phyloP scores from a whole-genome alignment of 345 rosid genomes.

The Zanthoxylum bungeanum region DNA sequence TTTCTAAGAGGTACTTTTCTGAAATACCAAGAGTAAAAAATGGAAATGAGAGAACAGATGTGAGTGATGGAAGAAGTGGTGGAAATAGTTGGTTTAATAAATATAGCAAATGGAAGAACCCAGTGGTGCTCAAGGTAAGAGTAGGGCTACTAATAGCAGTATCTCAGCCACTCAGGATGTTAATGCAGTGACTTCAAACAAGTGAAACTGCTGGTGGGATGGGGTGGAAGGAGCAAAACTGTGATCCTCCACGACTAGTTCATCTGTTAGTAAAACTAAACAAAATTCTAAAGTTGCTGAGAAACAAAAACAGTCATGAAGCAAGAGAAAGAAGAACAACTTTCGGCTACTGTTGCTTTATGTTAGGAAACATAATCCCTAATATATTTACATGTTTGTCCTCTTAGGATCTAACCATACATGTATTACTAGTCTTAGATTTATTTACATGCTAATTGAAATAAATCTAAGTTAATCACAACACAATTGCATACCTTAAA shows the following conservation, averaged over 20 bases:
- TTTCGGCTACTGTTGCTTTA: conserved; percentile 26
- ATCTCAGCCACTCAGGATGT: not conserved
- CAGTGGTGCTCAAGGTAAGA: conserved; percentile 24
- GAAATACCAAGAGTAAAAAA: conserved; percentile 22
- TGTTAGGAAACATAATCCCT: no score
- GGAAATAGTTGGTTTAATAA: conserved; percentile 22
- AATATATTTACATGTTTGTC: no score
- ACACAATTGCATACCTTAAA: no score
- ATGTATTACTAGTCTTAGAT: no score
- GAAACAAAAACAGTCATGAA: conserved; percentile 32
- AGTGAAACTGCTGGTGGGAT: conserved; percentile 27
- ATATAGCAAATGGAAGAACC: conserved; percentile 34
- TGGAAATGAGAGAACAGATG: conserved; percentile 18
- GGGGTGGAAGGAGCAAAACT: conserved; percentile 17
- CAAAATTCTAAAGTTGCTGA: conserved; percentile 29
- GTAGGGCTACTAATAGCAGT: not conserved
- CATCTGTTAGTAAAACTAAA: conserved; percentile 22
- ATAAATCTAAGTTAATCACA: no score
- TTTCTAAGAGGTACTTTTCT: conserved; percentile 38
- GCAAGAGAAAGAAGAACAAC: conserved; percentile 35
- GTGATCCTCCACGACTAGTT: no score
- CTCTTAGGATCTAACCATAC: no score
- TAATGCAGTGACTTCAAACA: conserved; percentile 25
- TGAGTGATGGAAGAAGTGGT: conserved; percentile 15
- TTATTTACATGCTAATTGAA: no score